Conservation (phyloP, 2,329 filamentous ascomycete genomes). For the Beauveria rudraprayagi region DNA sequence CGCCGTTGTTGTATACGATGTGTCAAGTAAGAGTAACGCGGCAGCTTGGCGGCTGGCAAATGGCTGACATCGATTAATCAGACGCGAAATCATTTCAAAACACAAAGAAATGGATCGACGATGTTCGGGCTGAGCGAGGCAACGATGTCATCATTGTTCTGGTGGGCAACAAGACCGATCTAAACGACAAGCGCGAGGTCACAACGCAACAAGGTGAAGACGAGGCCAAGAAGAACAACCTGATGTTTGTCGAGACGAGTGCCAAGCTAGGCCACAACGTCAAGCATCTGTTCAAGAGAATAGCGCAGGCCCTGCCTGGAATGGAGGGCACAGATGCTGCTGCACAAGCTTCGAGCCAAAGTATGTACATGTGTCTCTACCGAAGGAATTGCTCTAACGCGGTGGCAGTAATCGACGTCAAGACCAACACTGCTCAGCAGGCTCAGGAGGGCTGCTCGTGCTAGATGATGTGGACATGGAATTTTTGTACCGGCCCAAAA, state of each 20-base stretch:
- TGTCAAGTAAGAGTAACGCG: constrained; percentile 58
- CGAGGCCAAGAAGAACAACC: constrained; percentile 92
- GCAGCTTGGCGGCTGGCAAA: constrained; percentile 4
- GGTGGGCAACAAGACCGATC: constrained; percentile 97
- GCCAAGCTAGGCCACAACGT: constrained; percentile 98
- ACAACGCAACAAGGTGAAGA: constrained; percentile 95
- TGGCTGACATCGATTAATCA: constrained; percentile 23
- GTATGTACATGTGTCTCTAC: constrained; percentile 41
- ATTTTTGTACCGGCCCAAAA: not conserved
- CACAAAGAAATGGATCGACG: constrained; percentile 98
- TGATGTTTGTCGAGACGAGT: constrained; percentile 99
- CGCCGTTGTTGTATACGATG: constrained; percentile 97
- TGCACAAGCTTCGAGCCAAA: constrained; percentile 65
- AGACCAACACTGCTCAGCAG: constrained; percentile 64
- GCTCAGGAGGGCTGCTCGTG: constrained; percentile 62
- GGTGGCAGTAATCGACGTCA: constrained; percentile 78
- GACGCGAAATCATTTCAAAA: constrained; percentile 96
- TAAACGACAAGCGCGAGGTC: constrained; percentile 97
- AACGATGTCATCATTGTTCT: constrained; percentile 99
- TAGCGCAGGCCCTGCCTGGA: constrained; percentile 92
- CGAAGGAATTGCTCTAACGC: constrained; percentile 17
- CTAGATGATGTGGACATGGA: constrained; percentile 17
- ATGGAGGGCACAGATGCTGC: constrained; percentile 89
- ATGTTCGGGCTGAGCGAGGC: constrained; percentile 89
- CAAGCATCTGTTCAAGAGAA: constrained; percentile 93